A percentile compares a stretch with the other conserved stretches of the same genome.
These are phyloP conservation scores for Chondrus crispus DNA, from an alignment of 23 red algal species.

Conservation along the genomic window DNA sequence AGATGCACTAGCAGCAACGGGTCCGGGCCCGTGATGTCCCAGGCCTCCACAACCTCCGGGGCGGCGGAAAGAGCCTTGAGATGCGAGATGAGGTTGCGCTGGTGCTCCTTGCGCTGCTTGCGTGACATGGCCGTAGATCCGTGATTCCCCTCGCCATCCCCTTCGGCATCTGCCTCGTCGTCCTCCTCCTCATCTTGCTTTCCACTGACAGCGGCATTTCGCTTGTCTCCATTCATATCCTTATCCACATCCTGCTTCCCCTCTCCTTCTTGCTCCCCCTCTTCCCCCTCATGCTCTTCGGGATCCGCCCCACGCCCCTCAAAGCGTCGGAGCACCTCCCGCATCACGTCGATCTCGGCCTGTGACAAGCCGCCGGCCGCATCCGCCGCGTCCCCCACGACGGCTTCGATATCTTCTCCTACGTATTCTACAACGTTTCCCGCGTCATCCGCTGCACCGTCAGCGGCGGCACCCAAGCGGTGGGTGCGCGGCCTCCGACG, in stretches of 20 bases:
- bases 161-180: neutral
- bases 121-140: slow-evolving; percentile 4
- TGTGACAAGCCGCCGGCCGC: too few species aligned
- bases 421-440: too few species aligned
- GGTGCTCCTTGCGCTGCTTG: slow-evolving; percentile 38
- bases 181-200: neutral
- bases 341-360: too few species aligned
- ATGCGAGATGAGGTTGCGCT: slow-evolving; percentile 27
- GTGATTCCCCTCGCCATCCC: neutral
- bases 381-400: too few species aligned
- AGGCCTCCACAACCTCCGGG: slow-evolving; percentile 76
- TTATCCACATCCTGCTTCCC: neutral
- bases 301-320: too few species aligned
- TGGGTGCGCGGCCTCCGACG: too few species aligned
- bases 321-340: too few species aligned
- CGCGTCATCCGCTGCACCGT: too few species aligned
- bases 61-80: slow-evolving; percentile 52
- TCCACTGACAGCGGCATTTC: neutral
- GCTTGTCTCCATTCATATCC: neutral
- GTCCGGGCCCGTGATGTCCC: slow-evolving; percentile 84
- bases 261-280: too few species aligned
- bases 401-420: too few species aligned
- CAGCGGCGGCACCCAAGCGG: too few species aligned
- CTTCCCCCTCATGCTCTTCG: too few species aligned
- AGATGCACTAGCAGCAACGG: slow-evolving; percentile 73